Evolutionary conservation across 2,329 filamentous ascomycete genomes (phyloP).

Genomic region (Fusarium pininemorale): DNA sequence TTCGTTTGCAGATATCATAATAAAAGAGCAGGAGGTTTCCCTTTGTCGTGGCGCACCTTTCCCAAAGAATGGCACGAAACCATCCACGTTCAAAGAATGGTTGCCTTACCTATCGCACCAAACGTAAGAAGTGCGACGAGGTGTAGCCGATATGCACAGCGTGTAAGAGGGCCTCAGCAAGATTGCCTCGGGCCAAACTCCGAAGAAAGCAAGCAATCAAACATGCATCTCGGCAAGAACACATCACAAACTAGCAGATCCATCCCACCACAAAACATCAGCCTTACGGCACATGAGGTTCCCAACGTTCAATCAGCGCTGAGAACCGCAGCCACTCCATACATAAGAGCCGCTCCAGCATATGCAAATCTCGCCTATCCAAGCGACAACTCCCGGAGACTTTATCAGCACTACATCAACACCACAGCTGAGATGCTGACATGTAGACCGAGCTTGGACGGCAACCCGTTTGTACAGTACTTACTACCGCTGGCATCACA

Average conservation of each 20-base stretch:
- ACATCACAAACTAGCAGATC: not conserved
- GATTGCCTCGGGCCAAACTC: not conserved
- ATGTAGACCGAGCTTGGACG: too few species aligned
- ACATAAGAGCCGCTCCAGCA: not conserved
- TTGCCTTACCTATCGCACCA: not conserved
- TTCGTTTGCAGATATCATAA: not conserved
- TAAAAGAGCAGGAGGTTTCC: not conserved
- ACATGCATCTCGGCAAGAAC: not conserved
- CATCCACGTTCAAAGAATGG: conserved; percentile 12
- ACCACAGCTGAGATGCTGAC: too few species aligned
- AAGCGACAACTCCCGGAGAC: not conserved
- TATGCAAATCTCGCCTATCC: conserved; percentile 9
- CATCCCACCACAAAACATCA: not conserved
- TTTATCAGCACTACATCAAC: too few species aligned
- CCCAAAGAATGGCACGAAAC: conserved; percentile 15
- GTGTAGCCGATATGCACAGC: not conserved
- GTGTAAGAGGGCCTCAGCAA: not conserved
- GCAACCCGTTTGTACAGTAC: too few species aligned
- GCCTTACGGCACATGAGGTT: too few species aligned
- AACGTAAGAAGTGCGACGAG: conserved; percentile 17
- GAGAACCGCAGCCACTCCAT: not conserved
- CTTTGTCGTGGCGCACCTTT: not conserved
- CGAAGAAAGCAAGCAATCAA: not conserved
- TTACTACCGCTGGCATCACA: too few species aligned
- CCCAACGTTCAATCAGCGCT: too few species aligned